Base-by-base conservation (phyloP, 2,329 filamentous ascomycete species). In the Dissoconium aciculare region DNA sequence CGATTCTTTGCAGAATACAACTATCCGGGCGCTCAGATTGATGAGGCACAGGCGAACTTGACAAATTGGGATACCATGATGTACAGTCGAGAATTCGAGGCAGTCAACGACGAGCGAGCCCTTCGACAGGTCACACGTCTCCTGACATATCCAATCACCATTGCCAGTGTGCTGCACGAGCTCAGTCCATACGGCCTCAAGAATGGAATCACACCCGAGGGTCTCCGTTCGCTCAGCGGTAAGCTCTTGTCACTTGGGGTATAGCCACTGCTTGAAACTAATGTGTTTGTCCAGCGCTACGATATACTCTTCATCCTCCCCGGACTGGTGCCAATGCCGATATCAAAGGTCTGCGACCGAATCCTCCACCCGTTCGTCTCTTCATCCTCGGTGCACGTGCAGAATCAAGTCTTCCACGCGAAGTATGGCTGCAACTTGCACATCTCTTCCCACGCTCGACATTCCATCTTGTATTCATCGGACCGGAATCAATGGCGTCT, bases 21-120 rank as follows among this genome's bases (percentile, higher is more conserved):
- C 38, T 92, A 93, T 51, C 84, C 89, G 0, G 81, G 78, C 10
- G 67, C 76, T 32, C 85, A 94, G 59, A 74, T 94, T 53, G 85
- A 94, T 42, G 87, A 94, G 54, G 81, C 84, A 17, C 67, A 89
- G 42, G 73, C 94, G 43, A 98, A 98, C 58, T 85, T 98, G 79
- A 92, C 79, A 26, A 98, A 91, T 55, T 98, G 89, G 89, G 89
- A 98, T 56, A 95, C 89, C 0, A 82, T 91, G 46, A 64, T 98
- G 50, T 98, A 93, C 53, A 91, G 84, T 3, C 69, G 89, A 48
- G 78, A 92, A 47, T 95, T 89, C 48, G 71, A 78, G 42, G 91
- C 91, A 4, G 75, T 98, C 51, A 84, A 98, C 53, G 74, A 84
- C 38, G 85, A 93, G 52, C 71, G 87, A 35, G 78, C 75, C 48